Conservation (phyloP, 129 eudicot species). For the Lactuca saligna region DNA sequence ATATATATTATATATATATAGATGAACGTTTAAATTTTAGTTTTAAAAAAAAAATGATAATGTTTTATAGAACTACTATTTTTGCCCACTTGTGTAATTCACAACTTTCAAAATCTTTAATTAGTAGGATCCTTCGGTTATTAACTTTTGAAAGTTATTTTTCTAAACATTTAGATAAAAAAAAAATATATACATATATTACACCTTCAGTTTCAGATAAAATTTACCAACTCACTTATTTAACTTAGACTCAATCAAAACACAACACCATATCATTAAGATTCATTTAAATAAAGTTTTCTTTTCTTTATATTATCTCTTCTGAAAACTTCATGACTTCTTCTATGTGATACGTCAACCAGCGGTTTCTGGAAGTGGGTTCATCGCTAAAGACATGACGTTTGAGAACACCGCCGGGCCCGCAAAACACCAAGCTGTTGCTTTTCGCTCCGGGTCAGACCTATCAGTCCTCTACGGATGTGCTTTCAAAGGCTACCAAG, state of each 20-base stretch:
- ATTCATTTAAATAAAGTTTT: background rate
- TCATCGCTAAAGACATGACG: conserved; percentile 53
- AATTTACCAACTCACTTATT: too few species aligned
- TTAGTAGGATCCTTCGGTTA: too few species aligned
- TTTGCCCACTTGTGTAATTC: too few species aligned
- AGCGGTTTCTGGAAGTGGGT: conserved; percentile 59
- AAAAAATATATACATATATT: too few species aligned
- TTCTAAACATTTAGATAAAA: too few species aligned
- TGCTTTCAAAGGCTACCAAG: conserved; percentile 68
- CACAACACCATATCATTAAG: background rate
- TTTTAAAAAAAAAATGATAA: too few species aligned
- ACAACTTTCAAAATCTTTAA: too few species aligned
- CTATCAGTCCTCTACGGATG: conserved; percentile 51
- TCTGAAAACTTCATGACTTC: background rate
- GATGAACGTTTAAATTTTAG: too few species aligned
- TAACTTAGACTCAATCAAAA: conserved; percentile 1
- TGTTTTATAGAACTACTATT: too few species aligned
- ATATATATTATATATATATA: too few species aligned
- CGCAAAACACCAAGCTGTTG: conserved; percentile 69
- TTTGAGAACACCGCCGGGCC: conserved; percentile 79
- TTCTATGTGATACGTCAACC: background rate
- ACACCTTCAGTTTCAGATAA: too few species aligned
- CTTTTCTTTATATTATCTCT: background rate
- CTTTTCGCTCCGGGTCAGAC: conserved; percentile 62
- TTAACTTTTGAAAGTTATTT: too few species aligned